Conservation (phyloP, 2,329 filamentous ascomycete species). For the Madurella mycetomatis region DNA sequence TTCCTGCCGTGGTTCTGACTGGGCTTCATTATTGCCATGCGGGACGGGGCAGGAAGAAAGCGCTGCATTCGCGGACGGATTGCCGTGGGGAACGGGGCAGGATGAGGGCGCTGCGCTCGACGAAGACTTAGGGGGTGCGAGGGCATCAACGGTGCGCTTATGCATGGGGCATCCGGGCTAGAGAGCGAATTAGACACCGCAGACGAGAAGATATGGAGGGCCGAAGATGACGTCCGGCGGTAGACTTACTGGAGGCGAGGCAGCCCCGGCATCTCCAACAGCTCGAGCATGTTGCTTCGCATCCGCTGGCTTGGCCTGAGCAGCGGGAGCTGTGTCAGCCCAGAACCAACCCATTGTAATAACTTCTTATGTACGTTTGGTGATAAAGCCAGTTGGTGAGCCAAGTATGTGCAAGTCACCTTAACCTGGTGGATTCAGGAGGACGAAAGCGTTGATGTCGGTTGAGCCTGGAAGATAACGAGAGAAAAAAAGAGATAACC, state of each 20-base stretch:
- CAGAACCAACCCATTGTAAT: conserved; percentile 59
- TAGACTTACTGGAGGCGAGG: conserved; percentile 39
- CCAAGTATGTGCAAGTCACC: neutral
- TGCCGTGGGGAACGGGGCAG: conserved; percentile 45
- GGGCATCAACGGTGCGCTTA: conserved; percentile 47
- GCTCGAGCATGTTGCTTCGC: conserved; percentile 16
- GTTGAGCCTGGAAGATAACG: too few relatives aligned
- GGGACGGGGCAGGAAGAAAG: conserved; percentile 37
- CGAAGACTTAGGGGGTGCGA: conserved; percentile 35
- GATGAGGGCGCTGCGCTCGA: conserved; percentile 35
- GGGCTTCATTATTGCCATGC: conserved; percentile 31
- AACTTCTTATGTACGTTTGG: neutral
- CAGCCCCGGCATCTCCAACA: conserved; percentile 21
- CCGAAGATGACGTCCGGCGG: neutral
- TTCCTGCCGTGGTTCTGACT: conserved; percentile 30
- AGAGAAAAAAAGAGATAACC: conserved; percentile 8
- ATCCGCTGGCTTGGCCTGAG: conserved; percentile 17
- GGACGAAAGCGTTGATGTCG: neutral
- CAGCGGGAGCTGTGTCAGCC: conserved; percentile 45
- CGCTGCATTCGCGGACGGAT: conserved; percentile 19
- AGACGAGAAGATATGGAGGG: too few relatives aligned
- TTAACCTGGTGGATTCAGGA: neutral
- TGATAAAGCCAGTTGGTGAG: neutral
- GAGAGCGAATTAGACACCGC: conserved; percentile 19
- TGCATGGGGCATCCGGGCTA: conserved; percentile 57